Evolutionary conservation across 805 yeast genomes (phyloP), one percentile per base, ranked within the genome.

Genomic region (Yamadazyma sp.): DNA sequence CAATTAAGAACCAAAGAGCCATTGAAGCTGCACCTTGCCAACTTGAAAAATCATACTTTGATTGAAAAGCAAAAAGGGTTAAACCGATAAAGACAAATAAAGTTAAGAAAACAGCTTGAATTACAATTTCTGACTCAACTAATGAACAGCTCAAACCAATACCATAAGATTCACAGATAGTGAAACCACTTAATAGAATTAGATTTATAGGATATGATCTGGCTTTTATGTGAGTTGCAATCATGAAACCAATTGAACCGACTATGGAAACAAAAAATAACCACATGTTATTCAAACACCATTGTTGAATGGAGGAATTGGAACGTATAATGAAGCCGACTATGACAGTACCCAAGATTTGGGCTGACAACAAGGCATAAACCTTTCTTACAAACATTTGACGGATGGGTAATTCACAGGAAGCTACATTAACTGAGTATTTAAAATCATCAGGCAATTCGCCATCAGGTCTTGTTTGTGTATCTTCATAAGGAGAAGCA

Each of bases 301-400:
- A 84, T 18, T 48, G 43, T 43, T 69, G 70, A 35, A 78, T 55
- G 4, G 69, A 33, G 1, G 65, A 61, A 45, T 70, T 68, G 39
- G 65, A 49, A 24, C 70, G 60, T 28, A 84, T 69, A 14, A 74
- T 43, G 16, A 65, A 62, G 4, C 86, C 84, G 16, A 77, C 71
- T 7, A 70, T 59, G 15, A 81, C 69, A 0, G 95, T 86, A 19
- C 68, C 59, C 20, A 78, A 55, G 23, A 87, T 54, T 58, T 87
- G 96, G 4, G 72, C 60, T 9, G 79, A 57, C 32, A 87, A 68
- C 30, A 88, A 69, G 5, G 86, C 65, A 58, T 86, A 88, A 7
- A 87, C 96, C 52, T 83, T 84, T 40, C 88, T 73, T 47, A 85
- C 65, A 49, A 87, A 87, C 55, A 79, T 71, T 45, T 82, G 84